Conservation (phyloP, 495 filamentous ascomycete genomes). For the Peziza echinospora region DNA sequence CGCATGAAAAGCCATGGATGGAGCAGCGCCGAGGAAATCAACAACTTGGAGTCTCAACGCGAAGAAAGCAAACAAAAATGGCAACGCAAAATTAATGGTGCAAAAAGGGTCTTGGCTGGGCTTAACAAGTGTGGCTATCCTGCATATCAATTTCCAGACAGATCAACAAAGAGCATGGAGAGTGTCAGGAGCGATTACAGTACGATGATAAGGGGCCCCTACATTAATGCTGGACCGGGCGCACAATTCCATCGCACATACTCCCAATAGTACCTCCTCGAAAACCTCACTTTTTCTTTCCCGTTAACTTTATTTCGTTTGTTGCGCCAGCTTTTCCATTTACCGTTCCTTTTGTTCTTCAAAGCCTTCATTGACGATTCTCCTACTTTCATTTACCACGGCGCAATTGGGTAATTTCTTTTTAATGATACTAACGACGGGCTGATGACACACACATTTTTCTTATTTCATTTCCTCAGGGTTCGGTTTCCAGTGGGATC, state of each 20-base stretch:
- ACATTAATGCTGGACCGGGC: slow-evolving; percentile 3
- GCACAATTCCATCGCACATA: slow-evolving; percentile 10
- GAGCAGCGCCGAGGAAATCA: slow-evolving; percentile 18
- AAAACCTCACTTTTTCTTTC: background rate
- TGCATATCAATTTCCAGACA: slow-evolving; percentile 13
- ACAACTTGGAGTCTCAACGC: slow-evolving; percentile 15
- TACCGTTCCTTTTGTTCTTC: slow-evolving; percentile 2
- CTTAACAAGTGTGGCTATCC: slow-evolving; percentile 6
- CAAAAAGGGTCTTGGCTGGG: slow-evolving; percentile 16
- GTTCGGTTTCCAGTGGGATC: too few relatives aligned
- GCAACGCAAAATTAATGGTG: slow-evolving; percentile 14
- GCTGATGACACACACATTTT: too few relatives aligned
- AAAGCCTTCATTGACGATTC: background rate
- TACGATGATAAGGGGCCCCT: slow-evolving; percentile 1
- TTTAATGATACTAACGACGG: background rate
- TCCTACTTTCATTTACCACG: background rate
- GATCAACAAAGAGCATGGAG: slow-evolving; percentile 15
- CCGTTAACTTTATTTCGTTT: background rate
- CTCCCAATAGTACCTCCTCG: slow-evolving; percentile 3
- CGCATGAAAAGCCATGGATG: slow-evolving; percentile 15
- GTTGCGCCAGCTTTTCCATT: background rate
- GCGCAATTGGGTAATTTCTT: background rate
- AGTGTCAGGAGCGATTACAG: slow-evolving; percentile 6
- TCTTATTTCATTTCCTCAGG: too few relatives aligned
- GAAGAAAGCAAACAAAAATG: slow-evolving; percentile 12